These are phyloP conservation scores for Kodamaea alishanica DNA, from an alignment of 1,139 yeast species.

Conservation along the genomic window DNA sequence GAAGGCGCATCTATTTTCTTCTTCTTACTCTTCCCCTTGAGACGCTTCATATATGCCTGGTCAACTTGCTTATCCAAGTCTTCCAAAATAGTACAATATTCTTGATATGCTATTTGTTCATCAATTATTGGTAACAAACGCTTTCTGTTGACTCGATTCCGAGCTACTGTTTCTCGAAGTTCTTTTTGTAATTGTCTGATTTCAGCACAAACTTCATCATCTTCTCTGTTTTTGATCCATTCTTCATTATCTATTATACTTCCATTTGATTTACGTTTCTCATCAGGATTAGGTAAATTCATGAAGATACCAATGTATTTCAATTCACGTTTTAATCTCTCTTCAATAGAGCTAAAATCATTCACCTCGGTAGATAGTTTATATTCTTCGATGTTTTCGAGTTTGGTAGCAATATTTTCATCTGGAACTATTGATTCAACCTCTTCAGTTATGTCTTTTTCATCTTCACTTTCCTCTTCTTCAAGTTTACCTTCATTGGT, in stretches of 20 bases:
- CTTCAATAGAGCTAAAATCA: slow-evolving; percentile 82
- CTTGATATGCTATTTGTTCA: slow-evolving; percentile 93
- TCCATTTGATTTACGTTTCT: slow-evolving; percentile 21
- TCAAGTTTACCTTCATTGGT: slow-evolving; percentile 41
- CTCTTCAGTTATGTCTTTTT: slow-evolving; percentile 13
- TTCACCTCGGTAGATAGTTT: slow-evolving; percentile 32
- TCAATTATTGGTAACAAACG: slow-evolving; percentile 71
- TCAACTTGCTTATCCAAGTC: slow-evolving; percentile 96
- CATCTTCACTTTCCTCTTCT: slow-evolving; percentile 25
- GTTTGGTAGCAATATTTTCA: slow-evolving; percentile 36
- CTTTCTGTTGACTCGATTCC: slow-evolving; percentile 67
- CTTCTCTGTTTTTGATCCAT: slow-evolving; percentile 83
- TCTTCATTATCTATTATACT: slow-evolving; percentile 58
- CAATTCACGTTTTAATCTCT: slow-evolving; percentile 79
- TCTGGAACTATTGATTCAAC: slow-evolving; percentile 12
- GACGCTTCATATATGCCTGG: slow-evolving; percentile 83
- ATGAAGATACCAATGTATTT: slow-evolving; percentile 87
- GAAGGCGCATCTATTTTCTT: slow-evolving; percentile 51
- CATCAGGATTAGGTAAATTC: slow-evolving; percentile 45
- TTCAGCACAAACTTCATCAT: slow-evolving; percentile 90
- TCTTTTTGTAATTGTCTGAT: slow-evolving; percentile 69
- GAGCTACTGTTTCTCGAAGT: slow-evolving; percentile 55
- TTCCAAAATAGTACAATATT: slow-evolving; percentile 81
- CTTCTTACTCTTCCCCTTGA: slow-evolving; percentile 78
- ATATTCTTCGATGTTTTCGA: slow-evolving; percentile 35